Evolutionary conservation across 2,329 filamentous ascomycete genomes (phyloP), one percentile per base, ranked within the genome.

Genomic region (Cercospora zeae-maydis): DNA sequence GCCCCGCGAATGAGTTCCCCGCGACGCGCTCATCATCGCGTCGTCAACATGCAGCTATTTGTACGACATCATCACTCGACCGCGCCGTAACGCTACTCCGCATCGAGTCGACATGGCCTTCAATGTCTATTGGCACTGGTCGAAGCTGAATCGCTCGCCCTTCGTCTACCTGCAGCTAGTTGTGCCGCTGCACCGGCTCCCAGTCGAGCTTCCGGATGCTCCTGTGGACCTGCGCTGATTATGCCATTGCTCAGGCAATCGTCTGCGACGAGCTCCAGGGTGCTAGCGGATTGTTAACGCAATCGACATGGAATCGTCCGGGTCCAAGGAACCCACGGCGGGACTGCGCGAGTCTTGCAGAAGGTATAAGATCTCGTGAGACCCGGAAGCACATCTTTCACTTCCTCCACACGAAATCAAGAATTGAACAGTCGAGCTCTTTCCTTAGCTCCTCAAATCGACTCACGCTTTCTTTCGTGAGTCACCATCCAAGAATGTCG

Each of bases 401-500:
- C 27, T 55, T 21, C 54, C 54, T 55, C 51, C 57, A 59, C 36
- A 24, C 45, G 33, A 53, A 34, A 19, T 34, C 47, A 30, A 30
- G 31, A 56, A 58, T 34, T 31, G 24, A 47, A 57, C 45, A 52
- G 45, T 56, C 45, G 58, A 63, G 62, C 62, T 63, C 62, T 59
- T 63, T 63, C 42, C 49, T 59, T 61, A 60, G 36, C 56, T 54
- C 47, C 49, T 61, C 33, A 30, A 54, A 60, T 45, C 16, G 33
- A 58, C 52, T 58, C 59, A 58, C 42, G 54, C 60, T 51, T 55
- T 55, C 52, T 34, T 60, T 58, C 47, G 27, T 53, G 57, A 16
- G 55, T 42, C 37, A 27, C 6, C 34, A 34, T 16, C 30, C 21
- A 72, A 78, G 67, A 66, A 90, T 90, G 87, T 90, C 88, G 73